Evolutionary conservation across 495 filamentous ascomycete species (phyloP), one percentile per base, ranked within the genome.

Genomic region (Tuber melanosporum): DNA sequence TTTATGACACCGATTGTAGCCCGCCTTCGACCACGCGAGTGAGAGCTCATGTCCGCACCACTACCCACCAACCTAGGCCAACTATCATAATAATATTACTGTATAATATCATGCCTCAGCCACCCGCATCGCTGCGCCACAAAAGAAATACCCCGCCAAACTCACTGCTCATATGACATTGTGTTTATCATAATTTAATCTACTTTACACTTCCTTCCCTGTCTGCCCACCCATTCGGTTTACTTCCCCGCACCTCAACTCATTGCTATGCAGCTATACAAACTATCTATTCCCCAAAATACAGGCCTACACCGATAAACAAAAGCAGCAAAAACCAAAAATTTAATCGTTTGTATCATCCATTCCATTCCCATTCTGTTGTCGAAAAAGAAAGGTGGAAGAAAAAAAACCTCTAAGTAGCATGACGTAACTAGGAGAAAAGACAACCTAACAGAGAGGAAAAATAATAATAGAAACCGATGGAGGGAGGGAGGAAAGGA

Each of bases 381-480:
- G 57, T 36, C 32, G 26, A 66, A 66, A 36, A 32, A 17, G 42
- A 66, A 36, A 66, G 45, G 45, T 47, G 45, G 15, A 66, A 10
- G 57, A 32, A 26, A 66, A 66, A 66, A 66, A 36, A 15, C 57
- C 57, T 66, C 57, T 66, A 66, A 66, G 57, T 66, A 8, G 32
- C 57, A 66, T 32, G 26, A 36, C 57, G 57, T 36, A 36, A 66
- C 57, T 26, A 9, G 26, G 26, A 4, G 57, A 36, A 66, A 57
- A 62, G n/a, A n/a, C 52, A 62, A 62, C n/a, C 22, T n/a, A 62
- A 71, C 39, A 32, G 22, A 75, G 44, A 39, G 36, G 15, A 52
- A 41, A 52, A 26, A 71, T 15, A 75, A n/a, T 71, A 26, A 39
- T 45, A 41, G 45, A 77, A 52, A 62, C 15, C 44, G 70, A 43